Conservation (phyloP, 164 flowering plant genomes). For the Piper betle region DNA sequence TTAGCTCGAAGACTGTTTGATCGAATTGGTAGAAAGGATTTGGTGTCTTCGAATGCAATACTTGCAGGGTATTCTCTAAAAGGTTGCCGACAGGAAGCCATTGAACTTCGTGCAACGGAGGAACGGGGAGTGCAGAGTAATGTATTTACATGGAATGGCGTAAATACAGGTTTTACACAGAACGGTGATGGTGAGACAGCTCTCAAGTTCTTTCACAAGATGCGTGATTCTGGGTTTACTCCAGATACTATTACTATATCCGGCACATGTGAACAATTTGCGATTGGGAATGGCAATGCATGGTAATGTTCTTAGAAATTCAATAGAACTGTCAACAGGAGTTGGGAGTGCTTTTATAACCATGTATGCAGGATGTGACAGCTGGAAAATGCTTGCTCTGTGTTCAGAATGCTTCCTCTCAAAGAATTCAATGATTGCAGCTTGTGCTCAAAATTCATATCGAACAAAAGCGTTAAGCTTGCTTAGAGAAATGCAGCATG, state of each 20-base stretch:
- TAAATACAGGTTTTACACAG: conserved; percentile 24
- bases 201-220: conserved; percentile 20
- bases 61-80: conserved; percentile 19
- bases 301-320: conserved; percentile 17
- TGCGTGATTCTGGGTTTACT: conserved; percentile 10
- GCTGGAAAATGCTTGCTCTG: conserved; percentile 12
- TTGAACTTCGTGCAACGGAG: conserved; percentile 21
- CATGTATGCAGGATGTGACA: conserved; percentile 23
- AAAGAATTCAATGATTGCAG: conserved; percentile 29
- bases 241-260: conserved; percentile 21
- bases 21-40: conserved; percentile 12
- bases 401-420: conserved; percentile 15
- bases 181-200: conserved; percentile 22
- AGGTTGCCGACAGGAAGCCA: conserved; percentile 15
- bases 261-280: conserved; percentile 17
- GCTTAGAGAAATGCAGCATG: conserved; percentile 16
- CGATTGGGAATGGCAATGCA: conserved; percentile 24
- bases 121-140: conserved; percentile 16
- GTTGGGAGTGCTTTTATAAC: conserved; percentile 28
- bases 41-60: conserved; percentile 25
- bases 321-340: conserved; percentile 22
- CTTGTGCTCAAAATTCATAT: conserved; percentile 16
- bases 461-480: conserved; percentile 15
- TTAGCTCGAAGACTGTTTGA: conserved; percentile 15
- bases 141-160: conserved; percentile 28